Percentiles rank a stretch among this genome's conserved stretches.
phyloP scores from a whole-genome alignment of 768 basidiomycete genomes.

The Wakefieldia striispora region DNA sequence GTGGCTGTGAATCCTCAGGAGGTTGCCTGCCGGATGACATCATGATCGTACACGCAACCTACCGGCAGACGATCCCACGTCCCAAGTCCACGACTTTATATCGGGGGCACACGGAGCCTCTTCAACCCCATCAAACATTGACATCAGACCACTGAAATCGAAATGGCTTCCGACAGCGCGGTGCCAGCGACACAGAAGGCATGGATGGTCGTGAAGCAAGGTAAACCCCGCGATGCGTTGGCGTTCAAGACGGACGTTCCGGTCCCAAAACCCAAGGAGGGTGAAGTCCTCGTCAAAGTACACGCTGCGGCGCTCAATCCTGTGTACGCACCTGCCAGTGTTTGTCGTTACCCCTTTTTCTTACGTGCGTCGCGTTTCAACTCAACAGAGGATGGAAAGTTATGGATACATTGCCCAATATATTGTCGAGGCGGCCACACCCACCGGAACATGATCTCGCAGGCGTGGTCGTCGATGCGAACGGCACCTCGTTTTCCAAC shows the following conservation, averaged over 20 bases:
- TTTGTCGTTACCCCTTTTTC: not conserved
- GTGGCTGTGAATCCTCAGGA: too few relatives aligned
- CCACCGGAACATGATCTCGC: slow-evolving; percentile 62
- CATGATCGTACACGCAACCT: too few relatives aligned
- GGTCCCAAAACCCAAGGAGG: slow-evolving; percentile 35
- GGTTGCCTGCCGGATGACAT: too few relatives aligned
- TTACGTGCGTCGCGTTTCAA: not conserved
- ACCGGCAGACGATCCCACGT: too few relatives aligned
- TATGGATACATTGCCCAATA: slow-evolving; percentile 47
- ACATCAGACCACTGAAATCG: too few relatives aligned
- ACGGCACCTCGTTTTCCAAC: slow-evolving; percentile 47
- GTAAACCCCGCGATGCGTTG: slow-evolving; percentile 31
- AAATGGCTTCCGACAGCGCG: slow-evolving; percentile 5
- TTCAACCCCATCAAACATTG: too few relatives aligned
- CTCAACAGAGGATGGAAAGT: slow-evolving; percentile 58
- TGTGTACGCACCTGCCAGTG: slow-evolving; percentile 40
- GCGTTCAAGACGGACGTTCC: slow-evolving; percentile 26
- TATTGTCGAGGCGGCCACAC: slow-evolving; percentile 46
- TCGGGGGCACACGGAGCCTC: too few relatives aligned
- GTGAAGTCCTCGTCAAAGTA: slow-evolving; percentile 51
- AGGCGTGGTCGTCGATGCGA: slow-evolving; percentile 57
- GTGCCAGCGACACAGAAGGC: slow-evolving; percentile 27
- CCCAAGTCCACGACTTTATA: too few relatives aligned
- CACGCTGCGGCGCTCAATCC: slow-evolving; percentile 66
- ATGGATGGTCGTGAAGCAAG: slow-evolving; percentile 31